A percentile compares a stretch with the other conserved stretches of the same genome.
These are phyloP conservation scores for Elsinoe perseae DNA, from an alignment of 2,329 filamentous ascomycete genomes.

Conservation along the genomic window DNA sequence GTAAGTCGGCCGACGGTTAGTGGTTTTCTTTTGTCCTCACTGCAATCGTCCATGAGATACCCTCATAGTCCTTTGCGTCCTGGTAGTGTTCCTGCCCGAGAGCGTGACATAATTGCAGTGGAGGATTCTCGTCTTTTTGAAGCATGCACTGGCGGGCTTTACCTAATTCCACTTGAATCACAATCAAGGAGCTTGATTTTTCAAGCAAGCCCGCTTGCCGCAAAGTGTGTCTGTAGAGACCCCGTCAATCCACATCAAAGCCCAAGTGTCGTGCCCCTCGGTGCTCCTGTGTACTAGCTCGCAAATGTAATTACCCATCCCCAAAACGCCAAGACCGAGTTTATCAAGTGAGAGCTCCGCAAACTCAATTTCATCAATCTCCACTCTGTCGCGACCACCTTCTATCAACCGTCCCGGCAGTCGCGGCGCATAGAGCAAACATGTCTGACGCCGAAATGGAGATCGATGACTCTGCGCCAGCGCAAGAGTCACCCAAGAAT, in stretches of 20 bases:
- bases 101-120: neutral
- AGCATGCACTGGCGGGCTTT: neutral
- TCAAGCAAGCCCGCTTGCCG: neutral
- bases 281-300: neutral
- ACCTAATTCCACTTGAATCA: neutral
- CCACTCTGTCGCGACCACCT: neutral
- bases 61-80: neutral
- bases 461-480: conserved; percentile 40
- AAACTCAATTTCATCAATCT: neutral
- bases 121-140: neutral
- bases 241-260: neutral
- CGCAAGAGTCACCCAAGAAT: conserved; percentile 17
- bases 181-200: neutral
- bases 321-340: neutral
- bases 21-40: neutral
- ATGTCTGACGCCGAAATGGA: conserved; percentile 49
- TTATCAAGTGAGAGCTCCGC: neutral
- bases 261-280: neutral
- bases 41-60: neutral
- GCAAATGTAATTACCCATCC: no score
- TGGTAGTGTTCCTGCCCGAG: neutral
- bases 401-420: neutral
- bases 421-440: conserved; percentile 13
- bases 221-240: neutral
- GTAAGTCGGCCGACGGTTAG: conserved; percentile 8